Base-by-base conservation (phyloP, 2,329 filamentous ascomycete genomes). In the Epichloe baconii region DNA sequence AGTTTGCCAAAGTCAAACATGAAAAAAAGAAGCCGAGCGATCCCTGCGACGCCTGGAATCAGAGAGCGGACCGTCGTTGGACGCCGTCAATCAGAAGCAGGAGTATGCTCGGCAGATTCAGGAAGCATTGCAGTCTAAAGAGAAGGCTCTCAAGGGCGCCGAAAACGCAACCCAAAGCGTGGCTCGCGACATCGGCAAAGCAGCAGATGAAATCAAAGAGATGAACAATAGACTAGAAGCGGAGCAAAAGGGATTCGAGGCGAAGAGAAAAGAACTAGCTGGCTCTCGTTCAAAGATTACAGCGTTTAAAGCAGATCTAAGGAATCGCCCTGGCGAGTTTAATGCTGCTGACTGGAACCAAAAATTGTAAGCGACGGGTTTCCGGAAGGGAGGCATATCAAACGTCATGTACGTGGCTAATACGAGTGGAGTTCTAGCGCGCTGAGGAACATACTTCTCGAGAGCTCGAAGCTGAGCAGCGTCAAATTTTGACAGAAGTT, bases 281-380 rank as follows among this genome's bases (percentile, higher is more conserved):
- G 65, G 69, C 21, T 67, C 76, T n/a, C 73, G 75, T 45, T 72
- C 74, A 43, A 75, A 68, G 26, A 81, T 95, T 45, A 78, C 74
- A 3, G 69, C 71, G 6, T 68, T 90, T n/a, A 76, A 85, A 61
- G 80, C 76, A 5, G 75, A 79, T 54, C 67, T 81, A 56, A 77
- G 81, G 52, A 77, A 82, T 43, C 73, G 74, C 12, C 82, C 84
- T 0, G 71, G 76, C 0, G 76, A 82, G 5, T 88, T 93, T 61
- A 82, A 93, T 61, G 66, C 79, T 10, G 71, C 75, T 5, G 79
- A 79, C 4, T 90, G 82, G 69, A 93, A 91, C 57, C 77, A 80
- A 49, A 79, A 55, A 83, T 89, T 65, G 84, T 86, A 67, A 66
- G 82, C 72, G 8, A 14, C 8, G 14, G 12, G 14, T 5, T 51